Percentiles rank a stretch among this genome's conserved stretches.
Conservation (phyloP, 1,139 yeast species). For the Suhomyces choctaworum region DNA sequence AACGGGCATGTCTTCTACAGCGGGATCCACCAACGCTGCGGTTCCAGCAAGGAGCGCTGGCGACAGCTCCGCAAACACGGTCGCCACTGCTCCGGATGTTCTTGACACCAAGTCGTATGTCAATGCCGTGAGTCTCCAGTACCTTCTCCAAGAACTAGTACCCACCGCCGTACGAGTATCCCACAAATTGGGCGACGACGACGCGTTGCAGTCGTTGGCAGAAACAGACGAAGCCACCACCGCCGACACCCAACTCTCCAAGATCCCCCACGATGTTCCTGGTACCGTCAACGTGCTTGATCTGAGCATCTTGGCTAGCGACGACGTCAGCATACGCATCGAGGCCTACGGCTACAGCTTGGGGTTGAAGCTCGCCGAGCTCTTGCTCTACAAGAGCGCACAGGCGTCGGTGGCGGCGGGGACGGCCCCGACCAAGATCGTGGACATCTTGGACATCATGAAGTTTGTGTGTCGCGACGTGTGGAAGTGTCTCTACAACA, state of each 20-base stretch:
- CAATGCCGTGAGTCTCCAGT: slow-evolving; percentile 53
- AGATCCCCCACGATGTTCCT: slow-evolving; percentile 31
- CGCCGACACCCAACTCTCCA: slow-evolving; percentile 26
- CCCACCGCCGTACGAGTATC: slow-evolving; percentile 68
- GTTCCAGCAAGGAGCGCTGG: neutral
- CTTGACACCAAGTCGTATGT: slow-evolving; percentile 35
- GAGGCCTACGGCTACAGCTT: slow-evolving; percentile 72
- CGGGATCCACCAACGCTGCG: slow-evolving; percentile 1
- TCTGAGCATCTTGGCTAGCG: slow-evolving; percentile 36
- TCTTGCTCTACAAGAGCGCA: slow-evolving; percentile 53
- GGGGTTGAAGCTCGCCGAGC: slow-evolving; percentile 73
- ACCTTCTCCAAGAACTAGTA: slow-evolving; percentile 71
- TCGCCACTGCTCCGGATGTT: slow-evolving; percentile 14
- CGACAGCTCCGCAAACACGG: neutral
- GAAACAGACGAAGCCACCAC: slow-evolving; percentile 10
- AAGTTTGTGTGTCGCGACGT: slow-evolving; percentile 90
- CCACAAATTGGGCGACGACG: slow-evolving; percentile 18
- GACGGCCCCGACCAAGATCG: slow-evolving; percentile 30
- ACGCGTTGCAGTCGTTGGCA: slow-evolving; percentile 5
- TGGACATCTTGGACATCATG: slow-evolving; percentile 77
- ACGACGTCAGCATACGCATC: slow-evolving; percentile 60
- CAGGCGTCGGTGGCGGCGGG: slow-evolving; percentile 6
- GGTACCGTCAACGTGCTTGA: slow-evolving; percentile 47
- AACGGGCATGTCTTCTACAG: slow-evolving; percentile 1
- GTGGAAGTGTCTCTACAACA: slow-evolving; percentile 77